Evolutionary conservation across 768 basidiomycete genomes (phyloP), one percentile per base, ranked within the genome.

Genomic region (Cystofilobasidium capitatum): DNA sequence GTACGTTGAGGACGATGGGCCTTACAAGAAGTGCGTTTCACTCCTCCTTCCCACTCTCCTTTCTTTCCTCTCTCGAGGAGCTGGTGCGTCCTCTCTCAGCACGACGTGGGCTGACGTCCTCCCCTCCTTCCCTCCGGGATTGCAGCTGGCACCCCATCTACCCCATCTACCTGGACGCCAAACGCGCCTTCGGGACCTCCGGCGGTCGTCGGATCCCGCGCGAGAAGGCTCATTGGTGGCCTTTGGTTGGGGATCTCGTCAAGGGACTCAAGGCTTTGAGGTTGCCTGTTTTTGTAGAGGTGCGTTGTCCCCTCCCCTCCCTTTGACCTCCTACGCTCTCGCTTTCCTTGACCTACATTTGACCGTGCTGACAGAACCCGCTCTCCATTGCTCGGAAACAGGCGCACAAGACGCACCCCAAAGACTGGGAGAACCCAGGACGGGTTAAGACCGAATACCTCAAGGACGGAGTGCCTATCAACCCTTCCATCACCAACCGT

Each of bases 401-500:
- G 79, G 76, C 79, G 31, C 83, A 84, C 74, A 97, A 93, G 77
- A 80, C 83, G 33, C 94, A 99, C 74, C 94, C 94, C 14, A 83
- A 89, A 61, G 94, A 99, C 77, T 99, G 94, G 94, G 93, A 89
- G 74, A 99, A 99, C 76, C 94, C 94, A 0, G 94, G 94, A 12
- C 83, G 94, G 31, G 90, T 99, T 68, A 84, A 91, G 71, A 88
- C 98, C 29, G 88, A 88, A 74, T 59, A 78, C 54, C 36, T 68
- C 31, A 61, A 69, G 61, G 75, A 76, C 35, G 77, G 78, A 1
- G 67, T 70, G 66, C 77, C 72, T 39, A 61, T 76, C 36, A 77
- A 78, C 58, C 69, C 77, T 0, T 73, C 73, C 13, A 73, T 79
- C 71, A 75, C 75, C 65, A 79, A 76, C 68, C 76, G 79, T 80